A percentile compares a stretch with the other conserved stretches of the same genome.
Evolutionary conservation across 331 rosid species (phyloP).

Genomic region (Malus hybrid): DNA sequence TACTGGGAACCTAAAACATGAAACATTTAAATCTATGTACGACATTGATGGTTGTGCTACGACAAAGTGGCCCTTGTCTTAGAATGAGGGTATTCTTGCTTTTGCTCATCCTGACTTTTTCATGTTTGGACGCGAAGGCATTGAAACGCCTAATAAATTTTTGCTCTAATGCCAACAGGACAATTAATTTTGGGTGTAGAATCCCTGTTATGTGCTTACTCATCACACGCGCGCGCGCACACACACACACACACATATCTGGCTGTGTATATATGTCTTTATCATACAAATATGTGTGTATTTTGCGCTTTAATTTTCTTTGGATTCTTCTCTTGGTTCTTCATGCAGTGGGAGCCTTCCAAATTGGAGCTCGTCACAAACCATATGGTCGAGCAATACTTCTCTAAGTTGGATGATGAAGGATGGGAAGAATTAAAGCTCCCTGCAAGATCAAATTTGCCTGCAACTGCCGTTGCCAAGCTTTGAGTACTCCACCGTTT

Average conservation of each 20-base stretch:
- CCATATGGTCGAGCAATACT: constrained; percentile 49
- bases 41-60: not conserved
- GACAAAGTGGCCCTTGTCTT: not conserved
- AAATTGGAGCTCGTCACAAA: constrained; percentile 66
- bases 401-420: constrained; percentile 63
- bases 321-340: constrained; percentile 10
- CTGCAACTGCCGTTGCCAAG: constrained; percentile 62
- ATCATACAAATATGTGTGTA: not conserved
- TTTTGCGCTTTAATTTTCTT: not conserved
- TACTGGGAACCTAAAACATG: not conserved
- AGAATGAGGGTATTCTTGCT: not conserved
- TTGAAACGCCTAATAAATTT: not conserved
- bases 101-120: not conserved
- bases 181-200: not conserved
- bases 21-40: not conserved
- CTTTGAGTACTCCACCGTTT: constrained; percentile 29
- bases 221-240: not conserved
- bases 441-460: constrained; percentile 69
- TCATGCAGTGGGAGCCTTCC: constrained; percentile 85
- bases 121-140: not conserved
- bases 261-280: not conserved
- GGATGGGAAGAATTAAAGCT: constrained; percentile 76
- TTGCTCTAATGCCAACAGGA: not conserved
- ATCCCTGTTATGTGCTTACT: not conserved
- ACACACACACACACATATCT: not conserved